Base-by-base conservation (phyloP, 345 rosid species). In the Arabis alpina region DNA sequence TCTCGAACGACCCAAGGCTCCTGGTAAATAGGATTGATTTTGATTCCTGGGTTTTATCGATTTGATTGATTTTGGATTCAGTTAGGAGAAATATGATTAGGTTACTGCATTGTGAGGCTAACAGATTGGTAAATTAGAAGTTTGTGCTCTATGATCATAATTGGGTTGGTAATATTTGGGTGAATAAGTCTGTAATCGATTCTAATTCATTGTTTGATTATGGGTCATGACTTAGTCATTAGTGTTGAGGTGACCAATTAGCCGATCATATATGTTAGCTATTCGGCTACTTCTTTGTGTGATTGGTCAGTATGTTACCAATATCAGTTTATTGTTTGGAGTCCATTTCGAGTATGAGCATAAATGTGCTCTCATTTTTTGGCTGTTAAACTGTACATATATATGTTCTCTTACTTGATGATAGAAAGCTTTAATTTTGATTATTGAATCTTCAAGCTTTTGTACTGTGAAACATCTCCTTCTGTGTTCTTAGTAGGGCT, bases 1-100 rank as follows among this genome's bases (percentile, higher is more conserved):
- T 14, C 71, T 92, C 3, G 89, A 87, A 75, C 82, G 87, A 11
- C 87, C 93, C 3, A 81, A 81, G 14, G 82, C 84, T 15, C 88
- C 83, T 67, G 92, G 92, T 87, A 74, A 16, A 0, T 44, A 19
- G 23, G 23, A 19, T 19, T 19, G 23, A 5, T 19, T 32, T 19
- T 60, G 61, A 43, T 61, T 61, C 25, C 9, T 72, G 1, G 4
- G 32, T n/a, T 51, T 16, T 28, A 44, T 48, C 36, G 41, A 5
- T 12, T 36, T 32, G 5, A 40, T 42, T 41, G 52, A 2, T 27
- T 40, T 42, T 32, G 64, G 64, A 32, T 28, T 28, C 32, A 19
- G 1, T 19, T 19, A 19, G 0, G 23, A 1, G 23, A 19, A 19
- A 19, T 0, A 19, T 19, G 23, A 19, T 19, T 19, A 19, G 23